Base-by-base conservation (phyloP, 1,139 yeast species). In the Taphrina wiesneri region DNA sequence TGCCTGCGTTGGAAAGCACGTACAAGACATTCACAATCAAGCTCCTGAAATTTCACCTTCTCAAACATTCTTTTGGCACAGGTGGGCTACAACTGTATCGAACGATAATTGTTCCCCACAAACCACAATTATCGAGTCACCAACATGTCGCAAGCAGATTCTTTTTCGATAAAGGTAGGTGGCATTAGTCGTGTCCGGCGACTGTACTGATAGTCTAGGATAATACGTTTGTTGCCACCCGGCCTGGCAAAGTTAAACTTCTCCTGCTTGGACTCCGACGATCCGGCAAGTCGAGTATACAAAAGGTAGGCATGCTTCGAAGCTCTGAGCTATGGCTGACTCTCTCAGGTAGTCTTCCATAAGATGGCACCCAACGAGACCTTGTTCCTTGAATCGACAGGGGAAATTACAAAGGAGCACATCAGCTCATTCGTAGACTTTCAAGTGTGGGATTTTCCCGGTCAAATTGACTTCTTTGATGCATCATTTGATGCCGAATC, bases 281-380 rank as follows among this genome's bases (percentile, higher is more conserved):
- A 25, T 62, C 70, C 30, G 69, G 69, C 19, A 68, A 68, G 54
- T 68, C 69, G 13, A 63, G 67, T 21, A 68, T 67, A 25, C 68
- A 63, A 30, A 66, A 61, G 54, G 68, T 61, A 52, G 4, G 30
- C 41, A 15, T 39, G 30, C 26, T 1, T 47, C 19, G 51, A n/a
- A n/a, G 7, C 6, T n/a, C 17, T 39, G n/a, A 19, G 17, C 17
- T 6, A 7, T 11, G 30, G 17, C 21, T 45, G 28, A n/a, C 36
- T 26, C 13, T 49, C 21, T 11, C 36, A 92, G 75, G 98, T 93
- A 26, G 96, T 93, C 1, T 93, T 93, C 77, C 96, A 93, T 75
- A 89, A 90, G 74, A 90, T 95, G 96, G 97, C 90, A 74, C 98
- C 99, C 0, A 79, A 92, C 69, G 98, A 93, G 73, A 92, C 98